These are phyloP conservation scores for Botrytis squamosa DNA, from an alignment of 2,329 filamentous ascomycete species.

Conservation along the genomic window DNA sequence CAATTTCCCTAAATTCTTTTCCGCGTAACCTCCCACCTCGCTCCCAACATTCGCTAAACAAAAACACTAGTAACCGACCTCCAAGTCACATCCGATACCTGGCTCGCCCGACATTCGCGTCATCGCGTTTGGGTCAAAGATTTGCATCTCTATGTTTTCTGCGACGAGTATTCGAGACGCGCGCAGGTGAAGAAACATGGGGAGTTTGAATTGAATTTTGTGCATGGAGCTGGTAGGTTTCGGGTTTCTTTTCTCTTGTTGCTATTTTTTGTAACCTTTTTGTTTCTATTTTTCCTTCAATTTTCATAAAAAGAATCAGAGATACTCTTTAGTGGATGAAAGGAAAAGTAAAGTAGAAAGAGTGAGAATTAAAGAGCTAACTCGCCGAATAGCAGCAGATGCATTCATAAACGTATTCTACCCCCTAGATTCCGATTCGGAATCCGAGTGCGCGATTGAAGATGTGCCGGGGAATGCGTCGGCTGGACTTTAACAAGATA, in stretches of 20 bases:
- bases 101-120: constrained; percentile 50
- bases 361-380: background rate
- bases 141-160: constrained; percentile 59
- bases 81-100: constrained; percentile 48
- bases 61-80: constrained; percentile 48
- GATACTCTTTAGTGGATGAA: background rate
- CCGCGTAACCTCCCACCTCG: background rate
- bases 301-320: background rate
- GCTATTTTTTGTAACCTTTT: background rate
- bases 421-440: background rate
- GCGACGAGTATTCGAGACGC: constrained; percentile 53
- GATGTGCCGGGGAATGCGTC: background rate
- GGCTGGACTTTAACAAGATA: too few species aligned
- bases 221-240: constrained; percentile 33
- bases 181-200: constrained; percentile 48
- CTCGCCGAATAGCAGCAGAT: constrained; percentile 12
- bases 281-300: too few species aligned
- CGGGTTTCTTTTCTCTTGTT: too few species aligned
- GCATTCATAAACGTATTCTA: constrained; percentile 18
- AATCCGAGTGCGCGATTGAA: background rate
- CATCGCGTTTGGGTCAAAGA: constrained; percentile 53
- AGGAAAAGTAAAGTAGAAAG: background rate
- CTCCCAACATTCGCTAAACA: background rate
- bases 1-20: accelerated
- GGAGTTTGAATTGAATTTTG: constrained; percentile 38